Conservation (phyloP, 495 filamentous ascomycete species). For the Apiosordaria backusii region DNA sequence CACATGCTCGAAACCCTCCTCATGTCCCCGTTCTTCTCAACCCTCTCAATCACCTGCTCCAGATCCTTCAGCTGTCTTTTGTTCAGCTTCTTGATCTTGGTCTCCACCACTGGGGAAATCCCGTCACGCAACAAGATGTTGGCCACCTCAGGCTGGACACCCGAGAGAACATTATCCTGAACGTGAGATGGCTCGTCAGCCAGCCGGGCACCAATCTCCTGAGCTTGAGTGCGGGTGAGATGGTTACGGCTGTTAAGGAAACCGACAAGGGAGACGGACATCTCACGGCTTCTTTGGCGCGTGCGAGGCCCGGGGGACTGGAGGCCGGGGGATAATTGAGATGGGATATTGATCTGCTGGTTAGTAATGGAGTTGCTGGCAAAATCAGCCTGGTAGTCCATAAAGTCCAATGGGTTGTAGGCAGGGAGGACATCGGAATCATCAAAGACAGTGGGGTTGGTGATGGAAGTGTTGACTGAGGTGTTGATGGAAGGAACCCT, state of each 20-base stretch:
- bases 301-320: conserved; percentile 7
- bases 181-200: conserved; percentile 12
- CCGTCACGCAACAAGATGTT: not conserved
- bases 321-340: not conserved
- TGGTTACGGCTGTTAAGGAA: not conserved
- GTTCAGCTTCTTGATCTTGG: conserved; percentile 1
- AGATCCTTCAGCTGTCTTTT: conserved; percentile 11
- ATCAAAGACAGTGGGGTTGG: not conserved
- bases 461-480: not conserved
- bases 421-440: not conserved
- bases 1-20: not conserved
- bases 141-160: not conserved
- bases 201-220: conserved; percentile 7
- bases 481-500: not conserved
- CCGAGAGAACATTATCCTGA: conserved; percentile 8
- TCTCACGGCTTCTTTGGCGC: conserved; percentile 13
- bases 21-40: not conserved
- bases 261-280: not conserved
- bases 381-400: not conserved
- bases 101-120: not conserved
- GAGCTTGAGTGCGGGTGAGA: conserved; percentile 5
- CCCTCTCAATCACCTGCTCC: conserved; percentile 6
- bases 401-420: not conserved
- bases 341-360: not conserved
- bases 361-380: not conserved